phyloP scores from a whole-genome alignment of 306 rosid genomes.

The Begonia loranthoides region DNA sequence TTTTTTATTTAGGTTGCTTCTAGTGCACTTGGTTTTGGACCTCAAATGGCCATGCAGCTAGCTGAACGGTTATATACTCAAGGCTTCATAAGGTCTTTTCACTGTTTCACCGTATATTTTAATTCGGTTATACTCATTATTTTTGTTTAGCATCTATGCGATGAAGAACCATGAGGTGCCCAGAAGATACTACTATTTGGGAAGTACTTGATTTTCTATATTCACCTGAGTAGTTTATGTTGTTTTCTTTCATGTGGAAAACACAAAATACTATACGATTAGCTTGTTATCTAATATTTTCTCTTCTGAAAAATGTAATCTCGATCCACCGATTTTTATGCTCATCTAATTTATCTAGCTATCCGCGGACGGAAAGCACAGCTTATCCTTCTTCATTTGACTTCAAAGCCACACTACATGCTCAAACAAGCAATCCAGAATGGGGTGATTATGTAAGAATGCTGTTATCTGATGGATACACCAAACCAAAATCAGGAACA shows the following conservation, averaged over 20 bases:
- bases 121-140: background rate
- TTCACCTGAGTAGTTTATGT: too few species aligned
- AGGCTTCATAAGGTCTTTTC: constrained; percentile 78
- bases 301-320: too few species aligned
- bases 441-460: constrained; percentile 60
- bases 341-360: constrained; percentile 29
- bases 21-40: constrained; percentile 91
- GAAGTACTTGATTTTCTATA: too few species aligned
- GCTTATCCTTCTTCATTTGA: constrained; percentile 93
- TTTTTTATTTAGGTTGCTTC: constrained; percentile 65
- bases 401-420: constrained; percentile 60
- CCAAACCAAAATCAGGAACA: constrained; percentile 62
- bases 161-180: too few species aligned
- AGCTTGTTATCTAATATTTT: too few species aligned
- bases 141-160: background rate
- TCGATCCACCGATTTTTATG: too few species aligned
- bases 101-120: background rate
- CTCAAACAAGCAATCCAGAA: constrained; percentile 49
- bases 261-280: too few species aligned
- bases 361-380: constrained; percentile 96
- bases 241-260: too few species aligned
- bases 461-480: constrained; percentile 53
- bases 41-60: constrained; percentile 88
- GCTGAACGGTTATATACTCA: constrained; percentile 94
- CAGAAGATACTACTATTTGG: too few species aligned